Conservation (phyloP, 2,329 filamentous ascomycete genomes). For the Calonectria pseudoturangicola region DNA sequence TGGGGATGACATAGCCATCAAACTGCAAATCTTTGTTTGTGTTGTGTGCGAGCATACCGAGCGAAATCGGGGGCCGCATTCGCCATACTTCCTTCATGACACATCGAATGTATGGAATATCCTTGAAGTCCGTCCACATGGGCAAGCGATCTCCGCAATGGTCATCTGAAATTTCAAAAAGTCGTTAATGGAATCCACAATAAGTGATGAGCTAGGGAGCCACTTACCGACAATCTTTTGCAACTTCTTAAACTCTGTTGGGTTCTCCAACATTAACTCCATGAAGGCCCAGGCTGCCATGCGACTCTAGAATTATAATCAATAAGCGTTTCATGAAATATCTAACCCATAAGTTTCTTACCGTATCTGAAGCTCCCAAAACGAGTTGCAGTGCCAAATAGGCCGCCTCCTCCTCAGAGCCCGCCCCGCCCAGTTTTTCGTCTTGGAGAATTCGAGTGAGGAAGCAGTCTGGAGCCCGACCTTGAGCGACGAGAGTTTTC, state of each 20-base stretch:
- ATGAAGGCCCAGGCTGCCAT: background rate
- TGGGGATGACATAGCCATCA: constrained; percentile 8
- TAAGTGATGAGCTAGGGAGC: rapidly evolving
- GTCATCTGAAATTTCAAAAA: background rate
- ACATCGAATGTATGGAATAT: constrained; percentile 8
- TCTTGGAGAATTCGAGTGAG: background rate
- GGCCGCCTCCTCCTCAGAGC: background rate
- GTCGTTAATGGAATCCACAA: background rate
- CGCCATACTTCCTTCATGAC: constrained; percentile 16
- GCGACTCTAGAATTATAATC: background rate
- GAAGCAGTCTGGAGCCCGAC: background rate
- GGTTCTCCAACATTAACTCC: background rate
- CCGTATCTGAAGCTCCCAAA: background rate
- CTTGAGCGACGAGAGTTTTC: background rate
- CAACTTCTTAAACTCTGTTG: background rate
- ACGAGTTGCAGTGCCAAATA: background rate
- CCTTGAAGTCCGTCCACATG: background rate
- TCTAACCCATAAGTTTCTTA: background rate
- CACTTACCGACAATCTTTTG: constrained; percentile 1
- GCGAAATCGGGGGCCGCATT: constrained; percentile 11
- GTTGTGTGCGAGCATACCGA: constrained; percentile 1
- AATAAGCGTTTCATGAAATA: rapidly evolving
- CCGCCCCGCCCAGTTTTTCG: background rate
- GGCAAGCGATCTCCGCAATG: background rate
- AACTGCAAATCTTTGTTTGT: constrained; percentile 3